These are phyloP conservation scores for Fusarium sororula DNA, from an alignment of 2,329 filamentous ascomycete genomes.

Conservation along the genomic window DNA sequence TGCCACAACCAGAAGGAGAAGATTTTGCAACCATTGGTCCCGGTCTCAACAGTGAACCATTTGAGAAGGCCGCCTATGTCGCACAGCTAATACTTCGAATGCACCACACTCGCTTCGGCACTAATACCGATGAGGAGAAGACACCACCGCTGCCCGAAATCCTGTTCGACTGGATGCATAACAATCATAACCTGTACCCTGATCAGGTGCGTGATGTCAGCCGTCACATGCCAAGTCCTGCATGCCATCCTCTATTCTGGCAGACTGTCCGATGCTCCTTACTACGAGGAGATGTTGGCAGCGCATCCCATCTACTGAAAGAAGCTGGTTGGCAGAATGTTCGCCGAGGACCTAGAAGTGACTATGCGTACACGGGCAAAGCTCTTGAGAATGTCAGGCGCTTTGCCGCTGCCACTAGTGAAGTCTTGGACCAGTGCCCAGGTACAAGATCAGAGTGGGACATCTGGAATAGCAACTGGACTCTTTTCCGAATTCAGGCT, in stretches of 20 bases:
- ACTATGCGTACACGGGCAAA: slow-evolving; percentile 75
- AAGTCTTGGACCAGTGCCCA: slow-evolving; percentile 78
- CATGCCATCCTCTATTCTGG: slow-evolving; percentile 84
- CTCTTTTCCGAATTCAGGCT: slow-evolving; percentile 80
- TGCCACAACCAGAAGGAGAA: slow-evolving; percentile 61
- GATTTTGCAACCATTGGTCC: slow-evolving; percentile 72
- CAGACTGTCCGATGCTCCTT: slow-evolving; percentile 79
- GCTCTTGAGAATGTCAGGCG: slow-evolving; percentile 82
- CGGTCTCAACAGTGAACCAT: slow-evolving; percentile 66
- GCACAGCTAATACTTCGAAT: slow-evolving; percentile 80
- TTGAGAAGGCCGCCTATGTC: slow-evolving; percentile 82
- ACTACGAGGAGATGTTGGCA: slow-evolving; percentile 76
- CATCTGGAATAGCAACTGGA: slow-evolving; percentile 83
- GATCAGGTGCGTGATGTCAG: slow-evolving; percentile 73
- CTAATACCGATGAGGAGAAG: slow-evolving; percentile 50
- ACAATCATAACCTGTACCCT: slow-evolving; percentile 76
- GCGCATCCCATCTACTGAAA: slow-evolving; percentile 73
- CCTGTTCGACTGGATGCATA: slow-evolving; percentile 83
- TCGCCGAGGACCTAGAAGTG: slow-evolving; percentile 70
- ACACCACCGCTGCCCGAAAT: slow-evolving; percentile 74
- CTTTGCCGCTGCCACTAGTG: slow-evolving; percentile 73
- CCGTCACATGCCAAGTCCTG: slow-evolving; percentile 74
- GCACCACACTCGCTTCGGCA: slow-evolving; percentile 69
- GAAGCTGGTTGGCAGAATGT: slow-evolving; percentile 83
- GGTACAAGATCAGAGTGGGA: slow-evolving; percentile 80